phyloP scores from a whole-genome alignment of 768 basidiomycete genomes.

The Rhodotorula graminis region DNA sequence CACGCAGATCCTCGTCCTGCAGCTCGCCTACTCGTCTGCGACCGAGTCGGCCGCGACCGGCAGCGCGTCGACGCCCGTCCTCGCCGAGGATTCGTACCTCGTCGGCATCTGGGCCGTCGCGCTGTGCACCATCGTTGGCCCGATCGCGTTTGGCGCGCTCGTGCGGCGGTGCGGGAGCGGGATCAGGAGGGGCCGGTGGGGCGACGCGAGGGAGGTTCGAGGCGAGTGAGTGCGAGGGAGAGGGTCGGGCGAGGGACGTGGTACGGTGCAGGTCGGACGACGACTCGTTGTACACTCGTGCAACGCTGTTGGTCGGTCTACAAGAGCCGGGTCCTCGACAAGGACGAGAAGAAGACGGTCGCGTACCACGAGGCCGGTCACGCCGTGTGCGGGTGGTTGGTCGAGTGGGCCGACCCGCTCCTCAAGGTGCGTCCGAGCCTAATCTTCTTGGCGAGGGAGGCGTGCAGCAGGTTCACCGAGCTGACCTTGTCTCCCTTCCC shows the following conservation, averaged over 20 bases:
- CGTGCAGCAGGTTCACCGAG: no score
- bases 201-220: not conserved
- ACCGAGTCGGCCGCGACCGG: slow-evolving; percentile 18
- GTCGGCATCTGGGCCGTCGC: slow-evolving; percentile 60
- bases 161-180: slow-evolving; percentile 24
- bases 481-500: slow-evolving; percentile 49
- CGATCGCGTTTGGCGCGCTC: slow-evolving; percentile 42
- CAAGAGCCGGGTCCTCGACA: slow-evolving; percentile 85
- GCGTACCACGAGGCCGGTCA: slow-evolving; percentile 99
- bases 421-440: slow-evolving; percentile 77
- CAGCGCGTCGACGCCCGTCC: slow-evolving; percentile 17
- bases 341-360: slow-evolving; percentile 96
- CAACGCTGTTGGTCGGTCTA: no score
- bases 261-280: no score
- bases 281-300: no score
- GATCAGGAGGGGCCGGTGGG: slow-evolving; percentile 25
- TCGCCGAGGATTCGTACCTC: slow-evolving; percentile 53
- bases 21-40: slow-evolving; percentile 43
- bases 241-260: no score
- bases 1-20: slow-evolving; percentile 52
- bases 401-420: slow-evolving; percentile 93
- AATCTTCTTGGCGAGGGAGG: no score
- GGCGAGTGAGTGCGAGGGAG: not conserved
- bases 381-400: slow-evolving; percentile 96
- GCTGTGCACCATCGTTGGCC: slow-evolving; percentile 56